Evolutionary conservation across 169 alveolate species (phyloP).

Genomic region (Ichthyophthirius multifiliis): DNA sequence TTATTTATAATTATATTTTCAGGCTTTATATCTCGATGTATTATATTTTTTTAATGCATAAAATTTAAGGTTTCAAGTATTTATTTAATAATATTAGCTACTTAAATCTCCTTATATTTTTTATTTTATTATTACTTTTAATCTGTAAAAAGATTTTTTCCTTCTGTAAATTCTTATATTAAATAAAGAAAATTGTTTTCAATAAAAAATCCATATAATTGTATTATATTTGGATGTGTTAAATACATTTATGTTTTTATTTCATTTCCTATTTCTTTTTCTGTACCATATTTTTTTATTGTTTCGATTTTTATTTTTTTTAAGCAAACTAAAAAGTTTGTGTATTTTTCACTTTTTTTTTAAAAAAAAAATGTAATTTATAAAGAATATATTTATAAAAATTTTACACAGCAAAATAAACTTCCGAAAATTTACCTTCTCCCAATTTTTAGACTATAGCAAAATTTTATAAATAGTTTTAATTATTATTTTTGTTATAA

Average conservation of each 20-base stretch:
- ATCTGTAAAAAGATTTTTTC: constrained; percentile 1
- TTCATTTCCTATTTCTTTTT: background rate
- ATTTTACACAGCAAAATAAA: too few species aligned
- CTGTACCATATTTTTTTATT: background rate
- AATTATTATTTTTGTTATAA: too few species aligned
- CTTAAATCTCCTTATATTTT: background rate
- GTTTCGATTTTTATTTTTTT: too few species aligned
- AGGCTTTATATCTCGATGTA: constrained; percentile 36
- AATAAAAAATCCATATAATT: constrained; percentile 18
- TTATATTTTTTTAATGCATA: constrained; percentile 9
- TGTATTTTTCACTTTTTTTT: too few species aligned
- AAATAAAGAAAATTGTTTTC: background rate
- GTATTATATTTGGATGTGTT: constrained; percentile 23
- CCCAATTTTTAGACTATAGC: too few species aligned
- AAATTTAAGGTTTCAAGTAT: constrained; percentile 1
- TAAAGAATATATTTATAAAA: too few species aligned
- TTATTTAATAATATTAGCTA: background rate
- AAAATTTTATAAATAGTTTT: too few species aligned
- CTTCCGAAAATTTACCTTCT: too few species aligned
- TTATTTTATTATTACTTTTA: background rate
- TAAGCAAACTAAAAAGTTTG: too few species aligned
- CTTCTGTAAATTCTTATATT: constrained; percentile 9
- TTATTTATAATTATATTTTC: constrained; percentile 17
- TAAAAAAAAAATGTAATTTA: too few species aligned
- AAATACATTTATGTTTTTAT: constrained; percentile 15